Percentiles rank a stretch among this genome's conserved stretches.
Conservation (phyloP, 1,284 basidiomycete species). For the Cryptococcus sp. region DNA sequence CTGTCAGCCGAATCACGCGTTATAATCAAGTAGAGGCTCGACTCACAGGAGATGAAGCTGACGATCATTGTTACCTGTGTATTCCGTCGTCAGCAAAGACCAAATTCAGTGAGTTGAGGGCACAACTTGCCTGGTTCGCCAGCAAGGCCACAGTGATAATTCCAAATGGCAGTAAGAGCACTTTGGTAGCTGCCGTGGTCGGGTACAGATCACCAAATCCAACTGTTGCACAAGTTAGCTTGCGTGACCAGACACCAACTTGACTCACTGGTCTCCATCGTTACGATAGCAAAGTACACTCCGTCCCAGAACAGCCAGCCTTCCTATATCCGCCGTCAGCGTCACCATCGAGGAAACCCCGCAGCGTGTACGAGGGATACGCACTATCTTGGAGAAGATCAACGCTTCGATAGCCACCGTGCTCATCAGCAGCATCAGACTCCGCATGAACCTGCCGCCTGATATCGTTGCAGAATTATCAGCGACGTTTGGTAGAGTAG, state of each 20-base stretch:
- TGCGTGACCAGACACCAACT: no score
- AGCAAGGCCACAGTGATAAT: not conserved
- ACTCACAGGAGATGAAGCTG: constrained; percentile 1
- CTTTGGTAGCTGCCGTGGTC: not conserved
- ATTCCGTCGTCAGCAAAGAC: not conserved
- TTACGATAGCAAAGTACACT: not conserved
- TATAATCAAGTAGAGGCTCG: not conserved
- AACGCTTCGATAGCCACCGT: not conserved
- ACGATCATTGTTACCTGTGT: not conserved
- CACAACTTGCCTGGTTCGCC: not conserved
- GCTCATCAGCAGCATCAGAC: not conserved
- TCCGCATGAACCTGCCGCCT: not conserved
- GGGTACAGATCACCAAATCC: not conserved
- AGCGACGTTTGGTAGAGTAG: not conserved
- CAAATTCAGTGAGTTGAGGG: not conserved
- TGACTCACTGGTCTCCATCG: not conserved
- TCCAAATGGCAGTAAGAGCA: not conserved
- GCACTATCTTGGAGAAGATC: not conserved
- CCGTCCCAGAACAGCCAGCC: not conserved
- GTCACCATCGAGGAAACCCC: not conserved
- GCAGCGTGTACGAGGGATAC: not conserved
- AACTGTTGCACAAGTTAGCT: not conserved
- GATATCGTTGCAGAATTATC: not conserved
- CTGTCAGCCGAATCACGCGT: not conserved
- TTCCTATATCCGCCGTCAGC: not conserved